Percentiles rank a stretch among this genome's conserved stretches.
Conservation (phyloP, 2,329 filamentous ascomycete species). For the Penicillium sp. region DNA sequence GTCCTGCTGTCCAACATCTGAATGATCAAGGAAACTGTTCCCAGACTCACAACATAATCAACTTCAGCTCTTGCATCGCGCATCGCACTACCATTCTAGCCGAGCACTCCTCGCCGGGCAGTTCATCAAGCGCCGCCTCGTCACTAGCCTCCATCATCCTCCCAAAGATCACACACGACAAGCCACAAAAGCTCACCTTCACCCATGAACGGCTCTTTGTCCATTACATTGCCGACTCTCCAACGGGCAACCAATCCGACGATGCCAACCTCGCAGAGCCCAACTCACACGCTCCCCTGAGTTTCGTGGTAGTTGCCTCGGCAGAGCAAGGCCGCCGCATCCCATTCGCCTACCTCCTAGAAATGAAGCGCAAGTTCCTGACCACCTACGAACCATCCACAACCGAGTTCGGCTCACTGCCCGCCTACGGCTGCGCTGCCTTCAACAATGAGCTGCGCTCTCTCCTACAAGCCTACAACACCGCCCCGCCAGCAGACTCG, state of each 20-base stretch:
- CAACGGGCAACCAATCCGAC: conserved; percentile 56
- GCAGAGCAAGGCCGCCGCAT: conserved; percentile 79
- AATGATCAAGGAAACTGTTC: too few species aligned
- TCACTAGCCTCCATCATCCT: conserved; percentile 91
- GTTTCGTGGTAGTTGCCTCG: conserved; percentile 86
- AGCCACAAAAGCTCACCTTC: conserved; percentile 86
- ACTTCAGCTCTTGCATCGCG: conserved; percentile 79
- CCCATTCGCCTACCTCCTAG: conserved; percentile 87
- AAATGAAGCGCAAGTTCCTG: conserved; percentile 86
- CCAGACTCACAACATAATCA: conserved; percentile 1
- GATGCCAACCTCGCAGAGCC: conserved; percentile 39
- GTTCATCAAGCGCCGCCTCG: conserved; percentile 78
- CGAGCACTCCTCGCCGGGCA: conserved; percentile 85
- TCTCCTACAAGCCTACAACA: conserved; percentile 81
- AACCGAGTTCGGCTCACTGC: conserved; percentile 73
- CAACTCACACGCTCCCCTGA: conserved; percentile 73
- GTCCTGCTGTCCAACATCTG: conserved; percentile 31
- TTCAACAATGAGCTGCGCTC: conserved; percentile 78
- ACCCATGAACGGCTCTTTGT: conserved; percentile 89
- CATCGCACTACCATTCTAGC: conserved; percentile 89
- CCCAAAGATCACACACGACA: conserved; percentile 82
- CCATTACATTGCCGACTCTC: conserved; percentile 88
- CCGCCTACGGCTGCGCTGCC: conserved; percentile 82
- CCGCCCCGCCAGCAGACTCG: conserved; percentile 74
- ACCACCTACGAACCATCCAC: conserved; percentile 61